Conservation (phyloP, 352 stramenopile genomes). For the Phytopythium delawarense region DNA sequence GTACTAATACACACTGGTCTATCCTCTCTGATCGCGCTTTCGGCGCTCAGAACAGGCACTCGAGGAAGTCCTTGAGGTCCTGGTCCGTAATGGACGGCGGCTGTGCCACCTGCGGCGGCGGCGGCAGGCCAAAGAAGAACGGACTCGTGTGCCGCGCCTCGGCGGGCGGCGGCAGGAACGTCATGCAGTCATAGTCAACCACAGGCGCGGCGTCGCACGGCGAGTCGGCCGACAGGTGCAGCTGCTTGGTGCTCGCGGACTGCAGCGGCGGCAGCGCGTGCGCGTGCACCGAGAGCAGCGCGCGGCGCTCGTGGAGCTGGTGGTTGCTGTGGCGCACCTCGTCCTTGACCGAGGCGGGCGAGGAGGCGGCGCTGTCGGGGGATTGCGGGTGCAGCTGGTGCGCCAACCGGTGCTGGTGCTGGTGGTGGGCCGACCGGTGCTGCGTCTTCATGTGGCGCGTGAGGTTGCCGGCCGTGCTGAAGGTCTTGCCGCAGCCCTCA, state of each 20-base stretch:
- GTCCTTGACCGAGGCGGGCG: background rate
- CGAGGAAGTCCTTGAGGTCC: conserved; percentile 37
- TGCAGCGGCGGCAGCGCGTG: conserved; percentile 9
- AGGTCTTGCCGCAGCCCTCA: conserved; percentile 45
- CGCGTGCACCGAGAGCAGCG: background rate
- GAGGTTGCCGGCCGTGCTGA: conserved; percentile 59
- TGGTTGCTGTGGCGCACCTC: background rate
- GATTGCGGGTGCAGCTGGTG: conserved; percentile 4
- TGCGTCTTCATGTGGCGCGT: conserved; percentile 63
- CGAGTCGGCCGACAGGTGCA: conserved; percentile 14
- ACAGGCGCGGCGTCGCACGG: conserved; percentile 27
- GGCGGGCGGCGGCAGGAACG: conserved; percentile 24
- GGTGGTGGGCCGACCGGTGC: conserved; percentile 24
- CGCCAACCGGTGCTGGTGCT: conserved; percentile 12
- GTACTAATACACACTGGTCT: background rate
- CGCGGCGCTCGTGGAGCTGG: background rate
- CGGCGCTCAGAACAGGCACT: conserved; percentile 33
- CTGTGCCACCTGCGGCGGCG: conserved; percentile 7
- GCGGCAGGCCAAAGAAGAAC: conserved; percentile 19
- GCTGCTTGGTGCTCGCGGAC: conserved; percentile 12
- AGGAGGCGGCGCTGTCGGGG: background rate
- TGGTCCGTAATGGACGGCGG: conserved; percentile 24
- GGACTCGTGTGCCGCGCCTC: conserved; percentile 22
- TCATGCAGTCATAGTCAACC: conserved; percentile 37
- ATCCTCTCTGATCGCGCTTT: background rate